Conservation (phyloP, 768 basidiomycete species). For the Lepiota brunneoincarnata region DNA sequence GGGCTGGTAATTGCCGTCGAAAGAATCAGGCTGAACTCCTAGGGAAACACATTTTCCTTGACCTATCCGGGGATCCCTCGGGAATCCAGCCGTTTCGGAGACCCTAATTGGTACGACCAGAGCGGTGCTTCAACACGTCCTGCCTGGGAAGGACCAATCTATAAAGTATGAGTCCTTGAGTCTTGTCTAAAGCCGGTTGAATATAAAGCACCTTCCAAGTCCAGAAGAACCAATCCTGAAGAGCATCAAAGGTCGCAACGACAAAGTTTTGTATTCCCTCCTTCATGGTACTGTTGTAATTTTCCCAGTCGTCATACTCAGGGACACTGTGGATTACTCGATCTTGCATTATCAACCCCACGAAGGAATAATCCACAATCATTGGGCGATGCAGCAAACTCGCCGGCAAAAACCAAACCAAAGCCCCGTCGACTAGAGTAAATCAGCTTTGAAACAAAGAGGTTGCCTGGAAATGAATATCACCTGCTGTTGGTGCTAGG, state of each 20-base stretch:
- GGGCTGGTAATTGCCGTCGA: slow-evolving; percentile 39
- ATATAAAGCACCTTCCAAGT: slow-evolving; percentile 51
- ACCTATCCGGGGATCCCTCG: slow-evolving; percentile 59
- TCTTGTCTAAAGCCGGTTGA: slow-evolving; percentile 33
- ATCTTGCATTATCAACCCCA: slow-evolving; percentile 28
- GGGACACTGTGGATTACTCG: slow-evolving; percentile 33
- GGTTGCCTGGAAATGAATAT: too few relatives aligned
- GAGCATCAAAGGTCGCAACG: slow-evolving; percentile 42
- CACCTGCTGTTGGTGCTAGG: slow-evolving; percentile 37
- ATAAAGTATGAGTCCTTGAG: not conserved
- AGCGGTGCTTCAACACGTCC: slow-evolving; percentile 33
- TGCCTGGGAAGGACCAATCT: slow-evolving; percentile 45
- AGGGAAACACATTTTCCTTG: slow-evolving; percentile 59
- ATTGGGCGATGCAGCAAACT: slow-evolving; percentile 70
- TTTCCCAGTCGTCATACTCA: slow-evolving; percentile 52
- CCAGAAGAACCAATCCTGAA: slow-evolving; percentile 45
- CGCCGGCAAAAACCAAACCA: slow-evolving; percentile 73
- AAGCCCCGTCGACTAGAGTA: slow-evolving; percentile 40
- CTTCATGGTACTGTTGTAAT: slow-evolving; percentile 42
- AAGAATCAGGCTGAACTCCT: slow-evolving; percentile 32
- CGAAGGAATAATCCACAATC: slow-evolving; percentile 47
- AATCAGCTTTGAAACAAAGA: not conserved
- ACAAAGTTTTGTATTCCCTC: slow-evolving; percentile 51
- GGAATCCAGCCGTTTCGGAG: slow-evolving; percentile 79
- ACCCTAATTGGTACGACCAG: slow-evolving; percentile 42